Conservation (phyloP, 2,329 filamentous ascomycete species). For the Fusarium sp. region DNA sequence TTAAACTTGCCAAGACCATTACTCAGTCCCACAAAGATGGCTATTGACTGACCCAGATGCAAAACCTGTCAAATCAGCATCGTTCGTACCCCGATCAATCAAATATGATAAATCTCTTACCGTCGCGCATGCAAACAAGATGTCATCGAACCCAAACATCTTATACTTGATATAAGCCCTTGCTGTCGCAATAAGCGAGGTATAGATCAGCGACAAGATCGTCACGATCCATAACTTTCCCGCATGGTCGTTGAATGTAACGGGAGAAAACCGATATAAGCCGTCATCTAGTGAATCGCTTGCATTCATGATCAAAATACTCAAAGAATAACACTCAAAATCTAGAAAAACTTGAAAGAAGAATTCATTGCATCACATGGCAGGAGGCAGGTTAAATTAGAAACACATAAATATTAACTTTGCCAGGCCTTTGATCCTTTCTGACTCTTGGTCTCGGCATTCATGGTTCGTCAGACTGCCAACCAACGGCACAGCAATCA, state of each 20-base stretch:
- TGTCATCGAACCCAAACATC: slow-evolving; percentile 40
- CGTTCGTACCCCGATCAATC: fast-evolving
- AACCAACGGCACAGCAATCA: neutral
- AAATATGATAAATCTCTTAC: slow-evolving; percentile 4
- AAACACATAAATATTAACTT: neutral
- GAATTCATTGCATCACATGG: neutral
- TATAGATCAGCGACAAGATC: slow-evolving; percentile 40
- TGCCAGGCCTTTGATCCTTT: neutral
- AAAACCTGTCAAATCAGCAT: slow-evolving; percentile 12
- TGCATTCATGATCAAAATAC: slow-evolving; percentile 17
- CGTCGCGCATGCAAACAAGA: slow-evolving; percentile 22
- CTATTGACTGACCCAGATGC: slow-evolving; percentile 33
- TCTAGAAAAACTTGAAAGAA: neutral
- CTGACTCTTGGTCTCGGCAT: neutral
- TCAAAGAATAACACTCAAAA: neutral
- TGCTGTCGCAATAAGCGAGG: slow-evolving; percentile 22
- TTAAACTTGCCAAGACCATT: slow-evolving; percentile 36
- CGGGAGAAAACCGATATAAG: slow-evolving; percentile 24
- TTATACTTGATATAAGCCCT: slow-evolving; percentile 40
- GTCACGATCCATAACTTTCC: slow-evolving; percentile 42
- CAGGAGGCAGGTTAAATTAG: neutral
- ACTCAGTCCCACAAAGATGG: slow-evolving; percentile 33
- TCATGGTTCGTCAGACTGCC: too few relatives aligned
- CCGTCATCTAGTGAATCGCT: neutral
- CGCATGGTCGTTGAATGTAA: slow-evolving; percentile 35